Conservation (phyloP, 2,329 filamentous ascomycete genomes). For the Apiospora koreana region DNA sequence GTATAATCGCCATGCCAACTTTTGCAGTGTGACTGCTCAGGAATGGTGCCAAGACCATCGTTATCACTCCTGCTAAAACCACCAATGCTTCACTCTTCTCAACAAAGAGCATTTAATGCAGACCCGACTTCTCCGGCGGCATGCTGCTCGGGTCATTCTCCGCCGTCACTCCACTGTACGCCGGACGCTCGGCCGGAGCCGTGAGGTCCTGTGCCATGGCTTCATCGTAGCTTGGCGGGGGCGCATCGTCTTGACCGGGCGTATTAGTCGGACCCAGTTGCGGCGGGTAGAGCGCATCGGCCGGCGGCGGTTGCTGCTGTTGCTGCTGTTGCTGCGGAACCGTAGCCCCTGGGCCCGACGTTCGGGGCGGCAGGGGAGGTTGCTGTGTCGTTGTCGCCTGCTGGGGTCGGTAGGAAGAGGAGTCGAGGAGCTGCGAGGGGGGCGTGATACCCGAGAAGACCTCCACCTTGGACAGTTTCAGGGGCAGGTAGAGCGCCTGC, state of each 20-base stretch:
- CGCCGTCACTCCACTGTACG: constrained; percentile 65
- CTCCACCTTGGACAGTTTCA: constrained; percentile 72
- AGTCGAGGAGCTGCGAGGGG: constrained; percentile 70
- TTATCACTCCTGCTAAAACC: neutral
- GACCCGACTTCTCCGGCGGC: constrained; percentile 29
- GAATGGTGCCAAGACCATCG: neutral
- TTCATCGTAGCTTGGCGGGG: constrained; percentile 94
- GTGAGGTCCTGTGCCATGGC: constrained; percentile 76
- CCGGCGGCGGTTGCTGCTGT: constrained; percentile 18
- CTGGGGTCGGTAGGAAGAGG: constrained; percentile 24
- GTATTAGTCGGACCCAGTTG: constrained; percentile 50
- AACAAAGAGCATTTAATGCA: constrained; percentile 11
- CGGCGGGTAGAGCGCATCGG: constrained; percentile 52
- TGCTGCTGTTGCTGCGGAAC: constrained; percentile 18
- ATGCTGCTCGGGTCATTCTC: constrained; percentile 58
- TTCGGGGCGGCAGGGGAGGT: constrained; percentile 42
- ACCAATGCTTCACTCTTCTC: neutral
- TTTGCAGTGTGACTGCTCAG: neutral
- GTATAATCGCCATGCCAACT: constrained; percentile 2
- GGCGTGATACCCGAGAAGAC: constrained; percentile 89
- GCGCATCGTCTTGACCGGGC: constrained; percentile 61
- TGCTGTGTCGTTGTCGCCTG: constrained; percentile 32
- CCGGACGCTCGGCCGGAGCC: constrained; percentile 65
- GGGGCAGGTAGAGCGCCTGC: constrained; percentile 77
- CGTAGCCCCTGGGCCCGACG: constrained; percentile 23